Evolutionary conservation across 345 rosid genomes (phyloP).

Genomic region (Aquilaria yunnanensis): DNA sequence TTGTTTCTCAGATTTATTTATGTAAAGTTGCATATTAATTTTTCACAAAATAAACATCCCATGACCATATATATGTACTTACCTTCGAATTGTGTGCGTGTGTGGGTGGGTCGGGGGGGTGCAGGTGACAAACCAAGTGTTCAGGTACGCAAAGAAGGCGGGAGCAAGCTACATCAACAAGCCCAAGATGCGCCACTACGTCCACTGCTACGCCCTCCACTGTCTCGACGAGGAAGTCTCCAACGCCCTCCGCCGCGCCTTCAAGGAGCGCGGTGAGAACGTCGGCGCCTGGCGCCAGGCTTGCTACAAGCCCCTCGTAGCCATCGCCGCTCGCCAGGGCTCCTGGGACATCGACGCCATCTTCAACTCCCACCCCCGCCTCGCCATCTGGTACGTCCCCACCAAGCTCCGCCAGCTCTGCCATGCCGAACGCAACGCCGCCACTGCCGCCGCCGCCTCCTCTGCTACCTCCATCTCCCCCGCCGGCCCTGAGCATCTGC

Average conservation of each 20-base stretch:
- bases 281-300: constrained; percentile 99
- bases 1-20: too few relatives aligned
- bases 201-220: constrained; percentile 94
- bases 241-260: constrained; percentile 60
- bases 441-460: constrained; percentile 31
- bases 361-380: constrained; percentile 88
- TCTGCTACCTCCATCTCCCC: constrained; percentile 41
- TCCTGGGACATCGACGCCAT: constrained; percentile 90
- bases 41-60: too few relatives aligned
- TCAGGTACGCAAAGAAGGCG: constrained; percentile 83
- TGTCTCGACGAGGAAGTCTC: constrained; percentile 90
- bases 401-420: constrained; percentile 96
- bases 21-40: too few relatives aligned
- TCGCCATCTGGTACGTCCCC: constrained; percentile 91
- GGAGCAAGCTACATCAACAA: constrained; percentile 98
- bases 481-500: constrained; percentile 23
- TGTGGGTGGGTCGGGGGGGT: too few relatives aligned
- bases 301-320: constrained; percentile 85
- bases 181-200: constrained; percentile 98
- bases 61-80: too few relatives aligned
- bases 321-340: constrained; percentile 73
- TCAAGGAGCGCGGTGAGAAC: constrained; percentile 92
- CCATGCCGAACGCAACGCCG: constrained; percentile 61
- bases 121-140: constrained; percentile 96
- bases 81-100: too few relatives aligned